Percentiles rank a stretch among this genome's conserved stretches.
phyloP scores from a whole-genome alignment of 2,329 filamentous ascomycete species.

The Fusarium tjaetaba region DNA sequence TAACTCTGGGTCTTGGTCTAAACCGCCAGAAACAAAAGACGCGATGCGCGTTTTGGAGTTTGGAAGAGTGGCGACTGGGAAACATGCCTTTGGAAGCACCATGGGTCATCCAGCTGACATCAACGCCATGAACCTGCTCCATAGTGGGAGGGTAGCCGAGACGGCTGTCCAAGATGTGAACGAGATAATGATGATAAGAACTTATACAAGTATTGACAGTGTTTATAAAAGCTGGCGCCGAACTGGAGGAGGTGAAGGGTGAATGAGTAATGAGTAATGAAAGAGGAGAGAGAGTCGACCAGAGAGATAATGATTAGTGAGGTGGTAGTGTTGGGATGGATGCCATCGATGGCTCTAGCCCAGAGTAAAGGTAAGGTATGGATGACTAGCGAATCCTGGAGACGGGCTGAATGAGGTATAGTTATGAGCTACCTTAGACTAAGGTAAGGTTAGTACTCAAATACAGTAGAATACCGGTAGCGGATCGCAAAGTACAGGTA shows the following conservation, averaged over 20 bases:
- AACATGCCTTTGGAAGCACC: conserved; percentile 81
- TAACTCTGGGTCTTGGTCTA: conserved; percentile 6
- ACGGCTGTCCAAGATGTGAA: conserved; percentile 15
- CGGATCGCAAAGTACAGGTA: conserved; percentile 30
- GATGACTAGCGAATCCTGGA: conserved; percentile 35
- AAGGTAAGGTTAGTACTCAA: not conserved
- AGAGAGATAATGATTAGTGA: conserved; percentile 27
- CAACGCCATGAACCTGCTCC: conserved; percentile 84
- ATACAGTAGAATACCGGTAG: conserved; percentile 16
- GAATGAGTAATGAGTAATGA: conserved; percentile 6
- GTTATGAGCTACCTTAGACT: conserved; percentile 12
- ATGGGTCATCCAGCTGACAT: conserved; percentile 90
- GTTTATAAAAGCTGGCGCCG: not conserved
- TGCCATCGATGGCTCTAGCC: conserved; percentile 1
- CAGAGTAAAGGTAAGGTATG: conserved; percentile 1
- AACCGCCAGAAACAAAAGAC: not conserved
- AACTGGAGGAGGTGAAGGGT: not conserved
- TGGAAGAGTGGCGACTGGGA: conserved; percentile 36
- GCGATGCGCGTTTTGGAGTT: conserved; percentile 24
- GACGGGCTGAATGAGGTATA: conserved; percentile 33
- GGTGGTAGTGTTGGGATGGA: conserved; percentile 22
- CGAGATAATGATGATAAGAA: conserved; percentile 1
- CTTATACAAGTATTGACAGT: conserved; percentile 11
- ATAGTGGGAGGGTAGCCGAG: conserved; percentile 57
- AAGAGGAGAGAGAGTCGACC: conserved; percentile 22